Conservation (phyloP, 495 filamentous ascomycete species). For the Penicillium bialowiezense region DNA sequence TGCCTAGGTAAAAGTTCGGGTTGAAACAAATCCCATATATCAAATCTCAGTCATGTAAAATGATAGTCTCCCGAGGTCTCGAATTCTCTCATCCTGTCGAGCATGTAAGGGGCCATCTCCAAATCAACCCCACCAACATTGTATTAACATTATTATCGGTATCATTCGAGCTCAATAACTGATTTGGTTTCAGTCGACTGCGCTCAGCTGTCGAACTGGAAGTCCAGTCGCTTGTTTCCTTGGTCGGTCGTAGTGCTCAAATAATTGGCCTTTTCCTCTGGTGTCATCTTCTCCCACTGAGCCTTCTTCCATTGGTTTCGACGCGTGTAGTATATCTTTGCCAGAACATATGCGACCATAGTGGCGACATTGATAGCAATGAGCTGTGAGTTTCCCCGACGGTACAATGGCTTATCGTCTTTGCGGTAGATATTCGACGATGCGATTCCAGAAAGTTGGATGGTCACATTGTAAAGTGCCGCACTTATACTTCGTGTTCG, state of each 20-base stretch:
- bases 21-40: too few species aligned
- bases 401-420: conserved; percentile 56
- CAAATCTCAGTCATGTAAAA: background rate
- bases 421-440: conserved; percentile 54
- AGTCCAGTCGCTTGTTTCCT: conserved; percentile 38
- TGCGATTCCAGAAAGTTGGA: conserved; percentile 50
- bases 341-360: conserved; percentile 29
- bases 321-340: conserved; percentile 39
- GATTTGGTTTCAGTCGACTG: background rate
- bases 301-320: conserved; percentile 28
- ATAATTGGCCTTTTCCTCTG: conserved; percentile 24
- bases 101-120: too few species aligned
- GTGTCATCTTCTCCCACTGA: conserved; percentile 18
- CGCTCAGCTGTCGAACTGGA: conserved; percentile 26
- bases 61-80: too few species aligned
- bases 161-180: background rate
- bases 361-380: conserved; percentile 46
- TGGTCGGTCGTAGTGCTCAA: conserved; percentile 32
- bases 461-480: conserved; percentile 52
- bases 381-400: conserved; percentile 47
- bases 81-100: too few species aligned
- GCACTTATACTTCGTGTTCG: conserved; percentile 52
- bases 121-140: background rate
- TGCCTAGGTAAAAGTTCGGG: background rate
- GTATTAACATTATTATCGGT: background rate